These are phyloP conservation scores for Thermothielavioides terrestris DNA, from an alignment of 495 filamentous ascomycete species.

Conservation along the genomic window DNA sequence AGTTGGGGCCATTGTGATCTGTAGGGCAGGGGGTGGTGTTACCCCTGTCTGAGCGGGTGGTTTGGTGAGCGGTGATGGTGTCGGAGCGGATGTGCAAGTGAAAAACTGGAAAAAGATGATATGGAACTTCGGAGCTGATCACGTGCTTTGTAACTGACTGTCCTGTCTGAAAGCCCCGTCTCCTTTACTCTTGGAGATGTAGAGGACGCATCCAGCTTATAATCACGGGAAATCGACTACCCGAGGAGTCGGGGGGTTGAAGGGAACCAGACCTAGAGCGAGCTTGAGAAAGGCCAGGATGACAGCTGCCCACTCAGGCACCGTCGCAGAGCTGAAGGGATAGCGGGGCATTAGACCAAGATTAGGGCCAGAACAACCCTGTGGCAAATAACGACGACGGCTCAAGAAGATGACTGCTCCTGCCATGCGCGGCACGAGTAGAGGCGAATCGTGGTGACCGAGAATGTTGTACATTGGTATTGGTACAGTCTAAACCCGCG, in stretches of 20 bases:
- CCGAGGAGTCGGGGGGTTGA: too few relatives aligned
- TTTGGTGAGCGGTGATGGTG: neutral
- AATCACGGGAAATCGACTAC: too few relatives aligned
- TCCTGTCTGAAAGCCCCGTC: neutral
- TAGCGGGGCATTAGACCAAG: neutral
- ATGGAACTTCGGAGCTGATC: neutral
- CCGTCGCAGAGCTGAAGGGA: neutral
- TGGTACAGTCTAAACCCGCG: slow-evolving; percentile 21
- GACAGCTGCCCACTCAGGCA: neutral
- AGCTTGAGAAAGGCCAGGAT: neutral
- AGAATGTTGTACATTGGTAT: slow-evolving; percentile 20
- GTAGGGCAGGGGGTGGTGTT: neutral
- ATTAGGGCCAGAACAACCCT: too few relatives aligned
- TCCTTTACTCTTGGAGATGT: too few relatives aligned
- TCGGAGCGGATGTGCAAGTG: neutral
- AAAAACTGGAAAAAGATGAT: neutral
- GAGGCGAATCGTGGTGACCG: neutral
- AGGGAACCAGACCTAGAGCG: too few relatives aligned
- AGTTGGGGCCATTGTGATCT: slow-evolving; percentile 18
- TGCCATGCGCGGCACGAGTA: neutral
- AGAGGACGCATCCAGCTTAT: too few relatives aligned
- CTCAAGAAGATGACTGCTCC: too few relatives aligned
- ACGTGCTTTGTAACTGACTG: slow-evolving; percentile 1
- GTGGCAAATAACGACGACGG: too few relatives aligned
- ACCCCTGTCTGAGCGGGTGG: neutral